Conservation (phyloP, 805 yeast species). For the Zygosaccharomyces gambellarensis region DNA sequence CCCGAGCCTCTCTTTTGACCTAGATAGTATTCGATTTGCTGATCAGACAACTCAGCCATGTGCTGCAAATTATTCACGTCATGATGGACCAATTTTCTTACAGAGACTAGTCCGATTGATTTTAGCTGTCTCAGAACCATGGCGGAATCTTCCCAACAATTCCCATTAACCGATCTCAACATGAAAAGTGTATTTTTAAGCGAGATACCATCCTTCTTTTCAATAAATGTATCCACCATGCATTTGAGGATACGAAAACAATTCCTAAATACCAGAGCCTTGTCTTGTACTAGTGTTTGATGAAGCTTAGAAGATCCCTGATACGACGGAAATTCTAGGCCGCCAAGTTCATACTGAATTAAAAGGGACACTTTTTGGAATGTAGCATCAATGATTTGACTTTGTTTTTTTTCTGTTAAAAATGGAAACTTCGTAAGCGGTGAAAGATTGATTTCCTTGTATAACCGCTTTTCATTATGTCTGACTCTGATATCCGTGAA, state of each 20-base stretch:
- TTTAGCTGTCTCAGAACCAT: conserved; percentile 45
- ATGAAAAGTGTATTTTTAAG: conserved; percentile 38
- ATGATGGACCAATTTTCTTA: conserved; percentile 37
- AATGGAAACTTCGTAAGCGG: conserved; percentile 38
- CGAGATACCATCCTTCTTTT: conserved; percentile 41
- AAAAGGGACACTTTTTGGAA: conserved; percentile 40
- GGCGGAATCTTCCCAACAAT: conserved; percentile 48
- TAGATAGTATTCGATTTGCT: conserved; percentile 40
- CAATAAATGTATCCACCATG: conserved; percentile 41
- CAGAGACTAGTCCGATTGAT: conserved; percentile 41
- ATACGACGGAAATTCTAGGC: conserved; percentile 43
- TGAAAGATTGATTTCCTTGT: conserved; percentile 40
- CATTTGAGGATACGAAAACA: conserved; percentile 42
- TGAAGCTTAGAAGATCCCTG: conserved; percentile 39
- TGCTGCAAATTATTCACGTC: conserved; percentile 35
- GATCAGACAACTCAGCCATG: conserved; percentile 27
- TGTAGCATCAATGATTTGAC: conserved; percentile 22
- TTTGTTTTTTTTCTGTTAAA: conserved; percentile 28
- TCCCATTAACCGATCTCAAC: conserved; percentile 39
- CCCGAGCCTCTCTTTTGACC: conserved; percentile 42
- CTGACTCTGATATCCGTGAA: conserved; percentile 40
- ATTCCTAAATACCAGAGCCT: conserved; percentile 40
- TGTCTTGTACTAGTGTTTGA: conserved; percentile 42
- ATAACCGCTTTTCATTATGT: conserved; percentile 43
- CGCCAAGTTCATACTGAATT: conserved; percentile 49